phyloP scores from a whole-genome alignment of 352 stramenopile species.

The Phytophthora parvispora region DNA sequence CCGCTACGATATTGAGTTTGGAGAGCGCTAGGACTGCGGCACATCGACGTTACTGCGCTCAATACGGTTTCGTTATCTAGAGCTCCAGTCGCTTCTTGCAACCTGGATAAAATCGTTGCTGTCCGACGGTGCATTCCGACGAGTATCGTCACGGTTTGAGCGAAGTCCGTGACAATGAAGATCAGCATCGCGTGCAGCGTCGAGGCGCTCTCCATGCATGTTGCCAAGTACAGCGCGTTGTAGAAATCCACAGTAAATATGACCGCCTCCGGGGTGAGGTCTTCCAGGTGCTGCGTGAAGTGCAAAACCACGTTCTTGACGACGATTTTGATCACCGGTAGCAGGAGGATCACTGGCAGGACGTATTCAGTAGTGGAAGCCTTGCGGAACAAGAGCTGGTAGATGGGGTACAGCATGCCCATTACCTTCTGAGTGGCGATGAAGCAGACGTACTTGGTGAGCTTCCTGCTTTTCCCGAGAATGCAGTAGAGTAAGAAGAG shows the following conservation, averaged over 20 bases:
- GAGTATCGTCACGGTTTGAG: slow-evolving; percentile 4
- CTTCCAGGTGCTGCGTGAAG: slow-evolving; percentile 17
- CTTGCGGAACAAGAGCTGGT: slow-evolving; percentile 19
- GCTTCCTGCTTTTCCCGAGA: neutral
- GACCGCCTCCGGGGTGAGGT: slow-evolving; percentile 23
- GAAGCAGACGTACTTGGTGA: neutral
- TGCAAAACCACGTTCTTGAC: slow-evolving; percentile 22
- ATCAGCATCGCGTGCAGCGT: slow-evolving; percentile 4
- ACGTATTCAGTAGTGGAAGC: neutral
- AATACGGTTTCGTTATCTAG: slow-evolving; percentile 4
- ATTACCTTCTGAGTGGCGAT: slow-evolving; percentile 15
- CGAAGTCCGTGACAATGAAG: slow-evolving; percentile 11
- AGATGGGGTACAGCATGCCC: slow-evolving; percentile 24
- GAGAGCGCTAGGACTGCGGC: slow-evolving; percentile 2
- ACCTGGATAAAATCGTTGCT: neutral
- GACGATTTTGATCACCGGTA: slow-evolving; percentile 23
- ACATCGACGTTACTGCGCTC: slow-evolving; percentile 1
- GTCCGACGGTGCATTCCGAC: slow-evolving; percentile 4
- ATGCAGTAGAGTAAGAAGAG: slow-evolving; percentile 8
- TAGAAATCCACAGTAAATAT: slow-evolving; percentile 37
- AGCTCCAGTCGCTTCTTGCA: neutral
- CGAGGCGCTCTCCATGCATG: slow-evolving; percentile 28
- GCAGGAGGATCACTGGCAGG: slow-evolving; percentile 15
- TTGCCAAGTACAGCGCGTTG: slow-evolving; percentile 30
- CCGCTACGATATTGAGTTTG: neutral